Evolutionary conservation across 768 basidiomycete species (phyloP), one percentile per base, ranked within the genome.

Genomic region (Neoboletus magnificus): DNA sequence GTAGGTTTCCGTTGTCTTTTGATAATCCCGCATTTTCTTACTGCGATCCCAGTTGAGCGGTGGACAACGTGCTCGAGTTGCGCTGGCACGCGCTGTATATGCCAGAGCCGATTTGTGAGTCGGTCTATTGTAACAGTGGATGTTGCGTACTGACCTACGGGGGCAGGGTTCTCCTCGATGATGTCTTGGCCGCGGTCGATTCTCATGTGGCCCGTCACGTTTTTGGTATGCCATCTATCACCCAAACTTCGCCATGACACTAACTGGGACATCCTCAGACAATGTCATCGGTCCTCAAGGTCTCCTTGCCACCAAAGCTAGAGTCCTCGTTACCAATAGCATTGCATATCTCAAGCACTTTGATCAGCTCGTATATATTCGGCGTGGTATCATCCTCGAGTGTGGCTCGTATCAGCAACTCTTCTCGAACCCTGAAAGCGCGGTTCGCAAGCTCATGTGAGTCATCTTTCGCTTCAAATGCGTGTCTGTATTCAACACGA

Each of bases 71-170:
- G 90, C 92, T 49, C 84, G 92, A 29, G 79, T 95, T 8, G 82
- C 88, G 15, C 76, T 97, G 10, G 96, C 96, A 7, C 78, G 94
- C 30, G 92, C 91, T 3, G 89, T 96, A 0, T 98, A 98, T 71
- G 86, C 93, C 4, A 81, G 94, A 43, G 93, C 94, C 1, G 95
- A 98, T 69, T 69, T 97, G 82, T 93, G 62, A 64, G 84, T 71
- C 6, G 16, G 27, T 13, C 8, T 29, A 6, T 4, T 7, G 1
- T 10, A 9, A 5, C 4, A 1, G 15, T 23, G 0, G 29, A 18
- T 13, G 1, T 22, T 23, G 50, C 3, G 43, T 54, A 8, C 39
- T 62, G 40, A 61, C 41, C 15, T 20, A 5, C 37, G 1, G 5
- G 2, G 4, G 13, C 55, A 88, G 86, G 32, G 75, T 89, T 46